These are phyloP conservation scores for Zygoascus hellenicus DNA, from an alignment of 1,139 yeast genomes.

Conservation along the genomic window DNA sequence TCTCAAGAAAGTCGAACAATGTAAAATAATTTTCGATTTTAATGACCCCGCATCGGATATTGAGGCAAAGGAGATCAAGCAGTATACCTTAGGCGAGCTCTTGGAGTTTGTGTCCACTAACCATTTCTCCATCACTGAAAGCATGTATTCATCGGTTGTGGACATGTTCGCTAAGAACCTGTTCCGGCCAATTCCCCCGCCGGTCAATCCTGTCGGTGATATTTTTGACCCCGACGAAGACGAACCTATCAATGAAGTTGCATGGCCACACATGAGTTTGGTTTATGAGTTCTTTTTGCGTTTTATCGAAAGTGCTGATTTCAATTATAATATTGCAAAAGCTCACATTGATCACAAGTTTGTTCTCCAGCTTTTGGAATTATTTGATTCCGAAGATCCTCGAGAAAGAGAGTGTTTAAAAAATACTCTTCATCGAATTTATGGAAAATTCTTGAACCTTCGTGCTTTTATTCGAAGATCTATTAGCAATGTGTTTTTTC, in stretches of 20 bases:
- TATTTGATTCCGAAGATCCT: slow-evolving; percentile 95
- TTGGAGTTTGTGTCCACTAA: slow-evolving; percentile 83
- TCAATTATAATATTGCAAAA: slow-evolving; percentile 88
- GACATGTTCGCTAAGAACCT: slow-evolving; percentile 84
- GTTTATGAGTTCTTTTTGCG: slow-evolving; percentile 91
- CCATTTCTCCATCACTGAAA: slow-evolving; percentile 73
- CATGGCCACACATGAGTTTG: slow-evolving; percentile 99
- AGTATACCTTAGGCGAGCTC: slow-evolving; percentile 79
- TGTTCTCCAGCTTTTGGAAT: slow-evolving; percentile 70
- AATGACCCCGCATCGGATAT: slow-evolving; percentile 89
- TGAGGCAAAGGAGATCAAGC: slow-evolving; percentile 86
- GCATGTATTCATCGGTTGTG: slow-evolving; percentile 83
- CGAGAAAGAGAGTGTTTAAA: slow-evolving; percentile 92
- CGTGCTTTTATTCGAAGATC: slow-evolving; percentile 89
- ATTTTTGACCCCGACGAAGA: slow-evolving; percentile 97
- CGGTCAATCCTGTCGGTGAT: slow-evolving; percentile 95
- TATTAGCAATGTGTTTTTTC: slow-evolving; percentile 85
- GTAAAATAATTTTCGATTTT: slow-evolving; percentile 90
- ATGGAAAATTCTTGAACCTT: slow-evolving; percentile 87
- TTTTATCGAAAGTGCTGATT: slow-evolving; percentile 91
- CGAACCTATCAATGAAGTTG: slow-evolving; percentile 92
- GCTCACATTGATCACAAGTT: slow-evolving; percentile 90
- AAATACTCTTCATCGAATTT: slow-evolving; percentile 90
- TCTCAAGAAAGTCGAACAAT: slow-evolving; percentile 84
- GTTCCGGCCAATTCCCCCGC: slow-evolving; percentile 96